These are phyloP conservation scores for Apiospora kogelbergensis DNA, from an alignment of 2,329 filamentous ascomycete species.

Conservation along the genomic window DNA sequence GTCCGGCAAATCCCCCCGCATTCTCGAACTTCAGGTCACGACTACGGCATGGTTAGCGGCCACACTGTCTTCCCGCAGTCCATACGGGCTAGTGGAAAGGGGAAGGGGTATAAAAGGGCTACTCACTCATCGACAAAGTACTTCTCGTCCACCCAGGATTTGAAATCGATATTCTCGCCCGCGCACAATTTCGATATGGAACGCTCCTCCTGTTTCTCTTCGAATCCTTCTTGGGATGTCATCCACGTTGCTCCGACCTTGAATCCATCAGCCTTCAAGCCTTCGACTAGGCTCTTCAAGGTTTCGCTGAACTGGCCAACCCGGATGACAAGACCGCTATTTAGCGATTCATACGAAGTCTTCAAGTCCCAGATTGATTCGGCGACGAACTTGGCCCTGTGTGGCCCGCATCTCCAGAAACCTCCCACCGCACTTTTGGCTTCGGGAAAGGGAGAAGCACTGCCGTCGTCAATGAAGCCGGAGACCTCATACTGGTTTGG, in stretches of 20 bases:
- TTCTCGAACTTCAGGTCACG: constrained; percentile 62
- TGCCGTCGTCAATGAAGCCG: constrained; percentile 62
- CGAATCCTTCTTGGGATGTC: constrained; percentile 66
- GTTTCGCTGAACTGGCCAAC: constrained; percentile 63
- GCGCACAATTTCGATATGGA: constrained; percentile 54
- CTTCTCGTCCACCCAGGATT: constrained; percentile 72
- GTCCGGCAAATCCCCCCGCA: constrained; percentile 63
- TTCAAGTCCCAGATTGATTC: constrained; percentile 76
- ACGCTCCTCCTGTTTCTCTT: constrained; percentile 67
- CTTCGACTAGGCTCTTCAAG: constrained; percentile 55
- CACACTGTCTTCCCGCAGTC: constrained; percentile 7
- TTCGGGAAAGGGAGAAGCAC: constrained; percentile 65
- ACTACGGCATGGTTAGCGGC: constrained; percentile 41
- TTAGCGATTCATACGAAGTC: constrained; percentile 54
- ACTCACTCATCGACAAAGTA: constrained; percentile 78
- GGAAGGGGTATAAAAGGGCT: background rate
- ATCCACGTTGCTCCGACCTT: constrained; percentile 71
- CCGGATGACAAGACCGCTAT: constrained; percentile 63
- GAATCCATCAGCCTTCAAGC: constrained; percentile 38
- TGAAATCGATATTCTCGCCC: constrained; percentile 56
- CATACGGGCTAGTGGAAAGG: background rate
- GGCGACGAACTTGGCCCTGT: constrained; percentile 70
- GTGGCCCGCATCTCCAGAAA: constrained; percentile 74
- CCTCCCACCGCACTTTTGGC: constrained; percentile 64
- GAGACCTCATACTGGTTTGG: constrained; percentile 73